phyloP scores from a whole-genome alignment of 2,329 filamentous ascomycete species.

The Fusarium sororula region DNA sequence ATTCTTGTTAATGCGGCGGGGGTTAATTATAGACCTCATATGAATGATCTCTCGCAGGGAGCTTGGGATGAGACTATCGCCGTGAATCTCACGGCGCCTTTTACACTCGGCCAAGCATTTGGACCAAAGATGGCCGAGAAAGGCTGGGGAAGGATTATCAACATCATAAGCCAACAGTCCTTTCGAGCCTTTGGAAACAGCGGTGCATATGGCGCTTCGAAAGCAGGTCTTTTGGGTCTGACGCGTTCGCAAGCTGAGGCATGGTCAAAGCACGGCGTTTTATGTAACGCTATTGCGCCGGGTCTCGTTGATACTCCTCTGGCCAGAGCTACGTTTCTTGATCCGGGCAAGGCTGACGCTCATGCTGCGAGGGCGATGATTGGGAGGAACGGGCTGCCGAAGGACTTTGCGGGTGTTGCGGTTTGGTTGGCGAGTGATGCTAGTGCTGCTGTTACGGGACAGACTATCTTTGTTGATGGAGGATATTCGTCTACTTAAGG shows the following conservation, averaged over 20 bases:
- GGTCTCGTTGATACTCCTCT: conserved; percentile 45
- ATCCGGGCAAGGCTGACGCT: conserved; percentile 26
- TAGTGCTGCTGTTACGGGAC: conserved; percentile 46
- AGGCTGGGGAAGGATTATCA: conserved; percentile 47
- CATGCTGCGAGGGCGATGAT: conserved; percentile 46
- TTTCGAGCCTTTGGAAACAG: conserved; percentile 47
- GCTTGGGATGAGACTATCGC: conserved; percentile 46
- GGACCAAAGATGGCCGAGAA: conserved; percentile 46
- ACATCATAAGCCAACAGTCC: conserved; percentile 46
- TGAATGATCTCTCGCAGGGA: conserved; percentile 41
- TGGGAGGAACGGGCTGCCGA: conserved; percentile 44
- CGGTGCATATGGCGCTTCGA: conserved; percentile 47
- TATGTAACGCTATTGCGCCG: conserved; percentile 48
- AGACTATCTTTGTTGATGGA: conserved; percentile 48
- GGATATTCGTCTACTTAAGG: conserved; percentile 43
- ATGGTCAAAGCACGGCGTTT: conserved; percentile 46
- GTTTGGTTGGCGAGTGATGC: conserved; percentile 46
- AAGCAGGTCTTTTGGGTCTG: conserved; percentile 44
- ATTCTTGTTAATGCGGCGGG: conserved; percentile 48
- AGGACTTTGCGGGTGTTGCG: conserved; percentile 45
- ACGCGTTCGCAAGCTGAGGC: conserved; percentile 49
- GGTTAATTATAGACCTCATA: conserved; percentile 43
- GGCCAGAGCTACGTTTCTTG: conserved; percentile 35
- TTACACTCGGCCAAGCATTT: conserved; percentile 45
- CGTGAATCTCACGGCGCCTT: conserved; percentile 47